phyloP scores from a whole-genome alignment of 805 yeast genomes.

The Metschnikowia drakensbergensis region DNA sequence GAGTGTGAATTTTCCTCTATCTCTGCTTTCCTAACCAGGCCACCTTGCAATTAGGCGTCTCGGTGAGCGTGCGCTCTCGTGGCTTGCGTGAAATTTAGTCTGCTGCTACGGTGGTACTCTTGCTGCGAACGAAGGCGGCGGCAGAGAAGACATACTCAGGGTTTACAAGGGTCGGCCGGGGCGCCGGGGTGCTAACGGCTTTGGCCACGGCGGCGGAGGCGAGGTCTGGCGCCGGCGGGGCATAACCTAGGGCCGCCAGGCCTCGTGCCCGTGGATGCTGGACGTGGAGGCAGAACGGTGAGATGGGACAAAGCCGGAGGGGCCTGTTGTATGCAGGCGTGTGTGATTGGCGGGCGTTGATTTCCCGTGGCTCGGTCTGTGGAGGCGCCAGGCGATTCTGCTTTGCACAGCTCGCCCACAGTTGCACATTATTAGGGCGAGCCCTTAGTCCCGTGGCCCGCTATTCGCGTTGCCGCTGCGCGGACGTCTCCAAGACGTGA shows the following conservation, averaged over 20 bases:
- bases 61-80: slow-evolving; percentile 18
- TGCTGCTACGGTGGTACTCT: neutral
- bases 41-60: slow-evolving; percentile 9
- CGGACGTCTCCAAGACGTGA: neutral
- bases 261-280: neutral
- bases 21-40: slow-evolving; percentile 14
- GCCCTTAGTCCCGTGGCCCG: neutral
- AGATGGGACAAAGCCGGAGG: neutral
- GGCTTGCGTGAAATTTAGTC: slow-evolving; percentile 5
- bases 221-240: neutral
- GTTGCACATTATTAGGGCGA: neutral
- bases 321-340: neutral
- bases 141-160: neutral
- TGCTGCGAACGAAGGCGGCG: neutral
- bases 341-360: too few relatives aligned
- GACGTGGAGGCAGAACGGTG: neutral
- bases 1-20: slow-evolving; percentile 14
- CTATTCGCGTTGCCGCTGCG: slow-evolving; percentile 1
- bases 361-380: too few relatives aligned
- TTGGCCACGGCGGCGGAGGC: neutral
- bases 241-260: neutral
- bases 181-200: too few relatives aligned
- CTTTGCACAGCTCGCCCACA: neutral
- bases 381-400: neutral
- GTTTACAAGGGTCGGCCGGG: too few relatives aligned